phyloP scores from a whole-genome alignment of 306 rosid genomes.

The Prunus mira region DNA sequence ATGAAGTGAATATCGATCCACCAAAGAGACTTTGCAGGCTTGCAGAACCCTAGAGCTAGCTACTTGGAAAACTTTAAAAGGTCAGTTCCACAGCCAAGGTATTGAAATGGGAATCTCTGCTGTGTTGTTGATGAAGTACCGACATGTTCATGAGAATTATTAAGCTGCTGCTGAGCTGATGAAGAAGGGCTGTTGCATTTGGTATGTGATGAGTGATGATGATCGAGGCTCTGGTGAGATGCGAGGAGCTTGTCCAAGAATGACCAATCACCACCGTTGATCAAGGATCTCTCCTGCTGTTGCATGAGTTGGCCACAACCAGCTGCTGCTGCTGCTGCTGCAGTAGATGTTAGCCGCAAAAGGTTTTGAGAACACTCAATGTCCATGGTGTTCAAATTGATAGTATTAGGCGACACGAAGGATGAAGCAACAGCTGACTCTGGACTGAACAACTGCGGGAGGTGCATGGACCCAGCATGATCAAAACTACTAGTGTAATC shows the following conservation, averaged over 20 bases:
- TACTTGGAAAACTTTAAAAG: slow-evolving; percentile 66
- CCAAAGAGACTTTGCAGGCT: not conserved
- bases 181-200: slow-evolving; percentile 17
- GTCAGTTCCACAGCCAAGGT: slow-evolving; percentile 62
- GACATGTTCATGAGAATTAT: not conserved
- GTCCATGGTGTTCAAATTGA: slow-evolving; percentile 30
- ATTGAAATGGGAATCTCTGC: slow-evolving; percentile 74
- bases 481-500: slow-evolving; percentile 45
- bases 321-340: not conserved
- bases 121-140: slow-evolving; percentile 34
- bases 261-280: slow-evolving; percentile 78
- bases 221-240: slow-evolving; percentile 31
- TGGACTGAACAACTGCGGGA: slow-evolving; percentile 84
- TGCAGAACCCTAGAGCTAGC: not conserved
- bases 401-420: slow-evolving; percentile 24
- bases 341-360: slow-evolving; percentile 51
- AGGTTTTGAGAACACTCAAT: slow-evolving; percentile 65
- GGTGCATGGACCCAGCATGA: slow-evolving; percentile 54
- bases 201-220: slow-evolving; percentile 28
- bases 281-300: slow-evolving; percentile 43
- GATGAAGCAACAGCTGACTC: slow-evolving; percentile 43
- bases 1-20: not conserved
- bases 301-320: slow-evolving; percentile 27
- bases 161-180: slow-evolving; percentile 11
- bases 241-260: slow-evolving; percentile 88